These are phyloP conservation scores for Lodderomyces orthopsilosis DNA, from an alignment of 1,139 yeast genomes.

Conservation along the genomic window DNA sequence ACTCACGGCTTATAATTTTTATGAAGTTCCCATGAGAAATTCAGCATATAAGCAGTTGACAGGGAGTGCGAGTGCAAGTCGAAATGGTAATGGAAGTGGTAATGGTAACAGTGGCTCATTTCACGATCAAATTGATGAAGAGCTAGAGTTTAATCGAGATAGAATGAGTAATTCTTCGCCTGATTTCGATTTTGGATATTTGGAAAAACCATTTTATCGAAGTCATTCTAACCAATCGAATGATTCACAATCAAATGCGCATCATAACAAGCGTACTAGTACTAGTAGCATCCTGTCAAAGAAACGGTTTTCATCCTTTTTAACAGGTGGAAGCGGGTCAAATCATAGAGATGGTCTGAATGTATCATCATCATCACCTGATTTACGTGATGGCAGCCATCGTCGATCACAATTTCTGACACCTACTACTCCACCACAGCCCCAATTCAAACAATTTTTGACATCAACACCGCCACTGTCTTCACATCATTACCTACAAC, in stretches of 20 bases:
- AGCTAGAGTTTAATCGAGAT: conserved; percentile 17
- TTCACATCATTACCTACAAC: conserved; percentile 2
- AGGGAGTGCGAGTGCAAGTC: not conserved
- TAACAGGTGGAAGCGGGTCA: conserved; percentile 14
- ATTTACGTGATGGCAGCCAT: not conserved
- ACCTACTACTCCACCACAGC: conserved; percentile 9
- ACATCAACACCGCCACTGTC: conserved; percentile 1
- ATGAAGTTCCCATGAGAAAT: conserved; percentile 22
- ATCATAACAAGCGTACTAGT: conserved; percentile 6
- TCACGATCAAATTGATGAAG: conserved; percentile 25
- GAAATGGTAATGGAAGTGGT: not conserved
- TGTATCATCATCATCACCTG: conserved; percentile 3
- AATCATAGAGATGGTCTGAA: not conserved
- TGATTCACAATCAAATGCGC: conserved; percentile 7
- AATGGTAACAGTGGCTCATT: conserved; percentile 6
- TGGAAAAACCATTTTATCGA: conserved; percentile 17
- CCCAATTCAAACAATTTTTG: conserved; percentile 1
- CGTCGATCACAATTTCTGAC: conserved; percentile 2
- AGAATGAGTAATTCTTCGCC: conserved; percentile 3
- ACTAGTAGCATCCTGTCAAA: conserved; percentile 18
- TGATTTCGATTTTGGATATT: conserved; percentile 9
- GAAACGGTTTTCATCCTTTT: conserved; percentile 27
- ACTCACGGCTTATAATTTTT: conserved; percentile 35
- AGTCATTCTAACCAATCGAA: conserved; percentile 23
- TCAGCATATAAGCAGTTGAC: not conserved